A percentile compares a stretch with the other conserved stretches of the same genome.
phyloP scores from a whole-genome alignment of 2,329 filamentous ascomycete species.

The Aspergillus alliaceus region DNA sequence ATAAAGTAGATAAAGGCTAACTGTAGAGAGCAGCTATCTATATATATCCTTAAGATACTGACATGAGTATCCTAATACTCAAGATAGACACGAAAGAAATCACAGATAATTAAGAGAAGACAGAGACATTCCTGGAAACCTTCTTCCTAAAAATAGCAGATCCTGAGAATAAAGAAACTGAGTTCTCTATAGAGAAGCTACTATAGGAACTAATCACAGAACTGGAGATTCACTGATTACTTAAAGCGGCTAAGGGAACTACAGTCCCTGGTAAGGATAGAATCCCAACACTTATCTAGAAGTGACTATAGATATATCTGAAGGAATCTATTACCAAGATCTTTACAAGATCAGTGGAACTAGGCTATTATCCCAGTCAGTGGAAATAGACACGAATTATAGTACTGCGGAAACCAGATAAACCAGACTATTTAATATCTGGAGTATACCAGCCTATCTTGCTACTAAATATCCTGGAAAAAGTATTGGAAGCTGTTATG shows the following conservation, averaged over 20 bases:
- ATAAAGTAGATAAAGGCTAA: slow-evolving; percentile 16
- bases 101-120: slow-evolving; percentile 20
- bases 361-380: slow-evolving; percentile 19
- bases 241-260: slow-evolving; percentile 15
- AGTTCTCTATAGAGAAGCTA: slow-evolving; percentile 5
- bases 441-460: slow-evolving; percentile 27
- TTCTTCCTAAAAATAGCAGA: slow-evolving; percentile 19
- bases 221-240: slow-evolving; percentile 13
- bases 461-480: slow-evolving; percentile 24
- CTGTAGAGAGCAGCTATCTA: slow-evolving; percentile 20
- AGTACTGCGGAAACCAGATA: slow-evolving; percentile 24
- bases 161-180: slow-evolving; percentile 2
- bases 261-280: slow-evolving; percentile 18
- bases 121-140: slow-evolving; percentile 13
- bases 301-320: slow-evolving; percentile 8
- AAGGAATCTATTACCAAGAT: slow-evolving; percentile 5
- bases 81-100: slow-evolving; percentile 11
- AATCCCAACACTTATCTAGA: slow-evolving; percentile 15
- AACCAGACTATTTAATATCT: slow-evolving; percentile 23
- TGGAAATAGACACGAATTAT: slow-evolving; percentile 23
- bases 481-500: slow-evolving; percentile 20
- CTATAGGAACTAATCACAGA: slow-evolving; percentile 18
- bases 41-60: slow-evolving; percentile 11
- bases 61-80: slow-evolving; percentile 16
- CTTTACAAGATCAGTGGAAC: slow-evolving; percentile 15